These are phyloP conservation scores for Halenospora varia DNA, from an alignment of 495 filamentous ascomycete genomes.

Conservation along the genomic window DNA sequence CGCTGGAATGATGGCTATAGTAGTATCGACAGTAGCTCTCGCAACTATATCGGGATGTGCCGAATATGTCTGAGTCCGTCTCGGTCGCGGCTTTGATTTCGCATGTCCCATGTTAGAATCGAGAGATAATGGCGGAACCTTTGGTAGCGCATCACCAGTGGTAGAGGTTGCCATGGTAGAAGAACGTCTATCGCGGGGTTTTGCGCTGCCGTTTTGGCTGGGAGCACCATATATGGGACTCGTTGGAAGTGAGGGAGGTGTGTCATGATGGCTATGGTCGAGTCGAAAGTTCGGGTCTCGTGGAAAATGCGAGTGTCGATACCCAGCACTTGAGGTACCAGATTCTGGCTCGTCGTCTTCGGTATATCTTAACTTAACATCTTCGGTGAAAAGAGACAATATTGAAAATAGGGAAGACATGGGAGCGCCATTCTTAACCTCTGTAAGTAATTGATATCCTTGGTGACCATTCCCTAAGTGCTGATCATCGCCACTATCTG, in stretches of 20 bases:
- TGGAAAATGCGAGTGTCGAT: slow-evolving; percentile 9
- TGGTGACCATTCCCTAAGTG: slow-evolving; percentile 47
- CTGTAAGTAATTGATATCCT: slow-evolving; percentile 89
- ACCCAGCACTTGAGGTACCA: slow-evolving; percentile 5
- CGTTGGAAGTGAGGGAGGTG: slow-evolving; percentile 26
- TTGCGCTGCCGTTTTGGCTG: slow-evolving; percentile 1
- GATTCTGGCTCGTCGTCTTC: slow-evolving; percentile 50
- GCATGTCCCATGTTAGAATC: slow-evolving; percentile 38
- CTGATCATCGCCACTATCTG: slow-evolving; percentile 25
- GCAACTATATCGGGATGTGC: slow-evolving; percentile 96
- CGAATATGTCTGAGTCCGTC: slow-evolving; percentile 58
- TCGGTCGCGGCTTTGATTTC: slow-evolving; percentile 33
- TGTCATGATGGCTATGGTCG: slow-evolving; percentile 18
- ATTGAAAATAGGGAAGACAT: slow-evolving; percentile 99
- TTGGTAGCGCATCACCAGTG: slow-evolving; percentile 32
- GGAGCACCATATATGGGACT: slow-evolving; percentile 23
- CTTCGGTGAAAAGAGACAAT: slow-evolving; percentile 92
- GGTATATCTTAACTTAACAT: slow-evolving; percentile 70
- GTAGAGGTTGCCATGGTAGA: slow-evolving; percentile 23
- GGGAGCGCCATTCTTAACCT: slow-evolving; percentile 96
- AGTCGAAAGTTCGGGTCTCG: slow-evolving; percentile 18
- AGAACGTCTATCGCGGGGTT: slow-evolving; percentile 13
- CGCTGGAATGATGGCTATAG: slow-evolving; percentile 96
- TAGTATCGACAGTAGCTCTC: slow-evolving; percentile 93
- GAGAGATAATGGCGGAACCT: slow-evolving; percentile 72